Base-by-base conservation (phyloP, 2,329 filamentous ascomycete genomes). In the Ilyonectria robusta region DNA sequence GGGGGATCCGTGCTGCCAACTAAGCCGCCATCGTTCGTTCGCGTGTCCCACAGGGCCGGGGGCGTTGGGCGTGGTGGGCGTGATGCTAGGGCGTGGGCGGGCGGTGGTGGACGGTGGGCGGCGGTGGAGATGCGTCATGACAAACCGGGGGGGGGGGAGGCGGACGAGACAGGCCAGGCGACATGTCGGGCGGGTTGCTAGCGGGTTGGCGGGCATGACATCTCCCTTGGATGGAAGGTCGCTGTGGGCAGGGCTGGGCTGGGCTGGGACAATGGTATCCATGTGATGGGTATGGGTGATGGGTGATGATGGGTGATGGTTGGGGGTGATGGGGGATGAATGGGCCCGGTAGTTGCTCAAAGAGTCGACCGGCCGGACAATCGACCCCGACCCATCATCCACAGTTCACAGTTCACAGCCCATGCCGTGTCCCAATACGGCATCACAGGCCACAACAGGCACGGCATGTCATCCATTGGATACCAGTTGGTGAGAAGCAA, bases 1-100 rank as follows among this genome's bases (percentile, higher is more conserved):
- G 56, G 72, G 58, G 46, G 54, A 69, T 68, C 74, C 72, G 71
- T 74, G 74, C 74, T 72, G 56, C 58, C 58, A 61, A 66, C 63
- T 66, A 66, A 58, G 58, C 66, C 61, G 66, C 31, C 65, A 53
- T 65, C 61, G 63, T 61, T 66, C 63, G 63, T 66, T 66, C 51
- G 57, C 58, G 57, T 66, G 63, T 65, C 62, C 57, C 56, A 58
- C 62, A 51, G 57, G 53, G 64, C 48, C 64, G 42, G 65, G 59
- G 54, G 50, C 48, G 58, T 46, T 29, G 65, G 33, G 40, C 47
- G 57, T 17, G 54, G 62, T 60, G 57, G 54, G 54, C 54, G 53
- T 54, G 57, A 42, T 60, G 53, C 51, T 59, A 44, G 62, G 60
- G 58, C 63, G 68, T 55, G 47, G 62, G 48, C 48, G 33, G 63